These are phyloP conservation scores for Auricularia sp. DNA, from an alignment of 768 basidiomycete species.

Conservation along the genomic window DNA sequence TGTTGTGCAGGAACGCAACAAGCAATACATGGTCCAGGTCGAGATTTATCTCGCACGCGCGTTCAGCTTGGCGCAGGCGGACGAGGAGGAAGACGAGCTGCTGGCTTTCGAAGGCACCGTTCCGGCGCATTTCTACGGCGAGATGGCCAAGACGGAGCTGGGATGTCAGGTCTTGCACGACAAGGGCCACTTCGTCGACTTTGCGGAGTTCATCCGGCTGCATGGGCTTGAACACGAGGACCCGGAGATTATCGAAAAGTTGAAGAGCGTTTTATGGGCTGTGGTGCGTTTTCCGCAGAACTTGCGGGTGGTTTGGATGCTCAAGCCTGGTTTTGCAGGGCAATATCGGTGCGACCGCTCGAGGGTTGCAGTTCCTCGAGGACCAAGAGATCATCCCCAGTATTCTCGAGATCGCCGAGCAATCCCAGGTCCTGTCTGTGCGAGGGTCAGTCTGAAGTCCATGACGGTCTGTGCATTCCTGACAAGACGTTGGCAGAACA, in stretches of 20 bases:
- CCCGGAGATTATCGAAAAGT: conserved; percentile 68
- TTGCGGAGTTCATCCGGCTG: conserved; percentile 79
- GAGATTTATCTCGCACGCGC: conserved; percentile 83
- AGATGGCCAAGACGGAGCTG: conserved; percentile 92
- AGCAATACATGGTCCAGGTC: conserved; percentile 86
- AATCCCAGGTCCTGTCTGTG: conserved; percentile 81
- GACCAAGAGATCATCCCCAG: conserved; percentile 89
- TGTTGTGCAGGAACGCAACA: conserved; percentile 72
- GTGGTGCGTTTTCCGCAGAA: conserved; percentile 50
- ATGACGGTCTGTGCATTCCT: too few species aligned
- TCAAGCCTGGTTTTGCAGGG: conserved; percentile 42
- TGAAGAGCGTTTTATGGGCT: conserved; percentile 96
- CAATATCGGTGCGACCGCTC: conserved; percentile 81
- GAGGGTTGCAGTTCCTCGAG: conserved; percentile 89
- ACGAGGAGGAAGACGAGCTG: conserved; percentile 65
- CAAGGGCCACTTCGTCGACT: conserved; percentile 84
- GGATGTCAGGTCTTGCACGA: conserved; percentile 87
- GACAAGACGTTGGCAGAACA: conserved; percentile 28
- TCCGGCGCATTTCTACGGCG: conserved; percentile 94
- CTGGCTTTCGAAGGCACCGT: conserved; percentile 72
- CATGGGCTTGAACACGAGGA: conserved; percentile 83
- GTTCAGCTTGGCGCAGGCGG: conserved; percentile 42
- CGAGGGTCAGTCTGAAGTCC: conserved; percentile 37
- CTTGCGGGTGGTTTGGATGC: background rate
- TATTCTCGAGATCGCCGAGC: conserved; percentile 83